Percentiles rank a stretch among this genome's conserved stretches.
Conservation (phyloP, 148 eudicot species). For the Diospyros lotus region DNA sequence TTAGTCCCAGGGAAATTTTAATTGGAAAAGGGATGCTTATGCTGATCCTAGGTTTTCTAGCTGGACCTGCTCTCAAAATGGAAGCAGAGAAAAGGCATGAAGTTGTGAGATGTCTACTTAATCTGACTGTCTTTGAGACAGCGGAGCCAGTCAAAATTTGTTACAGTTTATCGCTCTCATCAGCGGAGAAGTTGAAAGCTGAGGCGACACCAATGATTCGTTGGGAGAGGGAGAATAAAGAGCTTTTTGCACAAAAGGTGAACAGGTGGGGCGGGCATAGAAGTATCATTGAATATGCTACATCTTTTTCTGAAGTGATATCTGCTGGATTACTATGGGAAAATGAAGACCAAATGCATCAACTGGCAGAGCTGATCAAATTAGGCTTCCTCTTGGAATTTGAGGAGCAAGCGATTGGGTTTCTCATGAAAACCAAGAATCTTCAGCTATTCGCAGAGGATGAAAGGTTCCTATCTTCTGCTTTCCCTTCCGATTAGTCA, state of each 20-base stretch:
- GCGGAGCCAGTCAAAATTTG: conserved; percentile 24
- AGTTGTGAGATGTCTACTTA: conserved; percentile 28
- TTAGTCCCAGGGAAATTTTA: conserved; percentile 24
- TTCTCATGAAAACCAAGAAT: conserved; percentile 53
- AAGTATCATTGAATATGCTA: conserved; percentile 43
- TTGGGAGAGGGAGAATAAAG: conserved; percentile 42
- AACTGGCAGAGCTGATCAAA: conserved; percentile 50
- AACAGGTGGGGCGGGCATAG: conserved; percentile 26
- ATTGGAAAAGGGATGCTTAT: conserved; percentile 39
- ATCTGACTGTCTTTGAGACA: conserved; percentile 31
- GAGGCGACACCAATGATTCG: conserved; percentile 34
- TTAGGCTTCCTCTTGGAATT: conserved; percentile 46
- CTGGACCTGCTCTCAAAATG: conserved; percentile 31
- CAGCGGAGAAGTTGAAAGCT: conserved; percentile 36
- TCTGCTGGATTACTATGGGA: conserved; percentile 62
- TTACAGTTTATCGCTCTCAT: conserved; percentile 33
- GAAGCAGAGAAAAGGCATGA: conserved; percentile 40
- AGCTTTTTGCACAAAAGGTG: conserved; percentile 35
- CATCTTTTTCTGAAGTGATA: conserved; percentile 40
- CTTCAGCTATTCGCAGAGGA: conserved; percentile 52
- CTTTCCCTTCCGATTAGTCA: conserved; percentile 27
- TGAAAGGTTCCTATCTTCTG: conserved; percentile 39
- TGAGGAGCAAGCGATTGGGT: conserved; percentile 45
- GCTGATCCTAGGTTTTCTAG: conserved; percentile 52
- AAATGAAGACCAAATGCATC: conserved; percentile 29